Base-by-base conservation (phyloP, 495 filamentous ascomycete species). In the Durotheca rogersii region DNA sequence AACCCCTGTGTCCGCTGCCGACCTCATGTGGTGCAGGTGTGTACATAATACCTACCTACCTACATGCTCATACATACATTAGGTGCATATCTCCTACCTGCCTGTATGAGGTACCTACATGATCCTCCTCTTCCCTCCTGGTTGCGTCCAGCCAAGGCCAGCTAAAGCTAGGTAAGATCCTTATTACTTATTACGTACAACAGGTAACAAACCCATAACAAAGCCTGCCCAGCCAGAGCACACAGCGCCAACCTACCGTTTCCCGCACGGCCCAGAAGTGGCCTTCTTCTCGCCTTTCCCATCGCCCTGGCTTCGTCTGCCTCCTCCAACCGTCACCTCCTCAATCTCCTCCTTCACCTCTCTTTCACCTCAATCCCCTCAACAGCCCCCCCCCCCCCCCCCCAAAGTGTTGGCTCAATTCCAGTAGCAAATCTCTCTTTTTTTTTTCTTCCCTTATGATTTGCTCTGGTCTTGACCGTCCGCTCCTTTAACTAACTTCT, bases 381-480 rank as follows among this genome's bases (percentile, higher is more conserved):
- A 36, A 49, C 56, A 38, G 53, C 58, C 38, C 54, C 51, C 63
- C 43, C 44, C 60, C 47, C 53, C 58, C 38, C 54, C 51, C 63
- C 43, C 44, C 60, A 43, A 58, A 54, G 58, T 54, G 6, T 53
- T 76, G 71, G 73, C 55, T 64, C 73, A 67, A 73, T 72, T 66
- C 71, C 71, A 65, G 67, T 37, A 58, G 72, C 71, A 74, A 47
- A 68, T 71, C 71, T 70, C 49, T 56, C 45, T 32, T 41, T 56
- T 33, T 9, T 39, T 54, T 70, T 51, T 56, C 45, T 32, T 41
- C 54, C 29, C 23, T 39, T 54, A 41, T 61, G 70, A 70, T 71
- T 73, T 72, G 69, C 72, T 64, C 64, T 75, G 72, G 72, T 68
- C 66, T 74, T 74, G 72, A 59, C 73, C 74, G 72, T 75, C 74